Evolutionary conservation across 495 filamentous ascomycete genomes (phyloP), one percentile per base, ranked within the genome.

Genomic region (Thermochaetoides thermophila): DNA sequence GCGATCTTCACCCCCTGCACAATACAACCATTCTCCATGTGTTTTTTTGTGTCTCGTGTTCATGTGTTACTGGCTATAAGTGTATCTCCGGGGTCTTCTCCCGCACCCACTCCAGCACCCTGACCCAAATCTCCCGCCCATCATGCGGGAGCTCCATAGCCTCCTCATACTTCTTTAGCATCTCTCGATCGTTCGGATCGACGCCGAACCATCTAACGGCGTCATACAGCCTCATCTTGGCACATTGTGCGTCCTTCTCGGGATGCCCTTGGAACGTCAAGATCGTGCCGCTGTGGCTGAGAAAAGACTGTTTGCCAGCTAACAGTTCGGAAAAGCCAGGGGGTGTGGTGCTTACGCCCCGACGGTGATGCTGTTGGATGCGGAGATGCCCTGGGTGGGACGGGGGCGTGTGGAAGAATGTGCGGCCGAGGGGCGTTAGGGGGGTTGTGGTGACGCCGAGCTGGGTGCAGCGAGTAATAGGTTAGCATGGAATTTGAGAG

Each of bases 191-290:
- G 1, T 30, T 31, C 18, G 40, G 39, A 13, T 55, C 59, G 10
- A 59, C 44, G 2, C 60, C 57, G 40, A 55, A 61, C 57, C 62
- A 64, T 14, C 49, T 35, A 17, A 44, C 31, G 1, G 58, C 49
- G 31, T 62, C 56, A 21, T 45, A 34, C 19, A 68, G 34, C 31
- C 60, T 38, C 29, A 54, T 31, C 17, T 53, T 52, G 11, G 64
- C 60, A 12, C 60, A 50, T 13, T 45, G 50, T 1, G 46, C 49
- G 34, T 66, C 58, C 52, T 66, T 59, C 37, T 66, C 64, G 3
- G 63, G 64, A 34, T 68, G 64, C 1, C 61, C 63, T 34, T 68
- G 64, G 22, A 68, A 61, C 2, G 63, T 64, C 13, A 66, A 40
- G 24, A 68, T 52, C 4, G 52, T 48, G 40, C 56, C 55, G 34